A percentile compares a stretch with the other conserved stretches of the same genome.
Evolutionary conservation across 2,329 filamentous ascomycete genomes (phyloP).

Genomic region (Colletotrichum karsti): DNA sequence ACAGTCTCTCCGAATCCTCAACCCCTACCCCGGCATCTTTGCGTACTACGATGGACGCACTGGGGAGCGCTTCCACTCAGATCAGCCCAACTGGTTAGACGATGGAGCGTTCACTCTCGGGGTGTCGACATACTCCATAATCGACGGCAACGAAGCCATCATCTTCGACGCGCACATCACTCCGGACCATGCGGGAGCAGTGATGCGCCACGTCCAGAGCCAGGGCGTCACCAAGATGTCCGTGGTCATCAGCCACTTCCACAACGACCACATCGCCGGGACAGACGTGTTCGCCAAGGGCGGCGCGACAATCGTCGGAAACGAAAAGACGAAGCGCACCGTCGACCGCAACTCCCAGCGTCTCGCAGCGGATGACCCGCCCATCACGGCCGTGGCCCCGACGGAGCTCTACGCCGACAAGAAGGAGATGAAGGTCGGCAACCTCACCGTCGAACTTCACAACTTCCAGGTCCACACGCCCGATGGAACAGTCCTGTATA

Average conservation of each 20-base stretch:
- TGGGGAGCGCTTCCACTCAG: conserved; percentile 27
- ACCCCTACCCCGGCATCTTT: conserved; percentile 25
- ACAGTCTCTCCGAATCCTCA: conserved; percentile 19
- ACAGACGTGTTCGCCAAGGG: conserved; percentile 21
- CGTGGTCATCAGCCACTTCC: conserved; percentile 25
- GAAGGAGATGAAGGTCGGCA: conserved; percentile 13
- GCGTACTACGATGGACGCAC: conserved; percentile 30
- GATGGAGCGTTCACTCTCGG: conserved; percentile 29
- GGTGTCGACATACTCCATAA: conserved; percentile 26
- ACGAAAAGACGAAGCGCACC: conserved; percentile 5
- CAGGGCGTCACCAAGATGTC: conserved; percentile 20
- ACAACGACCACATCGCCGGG: conserved; percentile 24
- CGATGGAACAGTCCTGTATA: conserved; percentile 19
- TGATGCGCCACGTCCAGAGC: conserved; percentile 26
- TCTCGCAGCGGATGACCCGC: conserved; percentile 18
- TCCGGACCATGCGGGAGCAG: conserved; percentile 24
- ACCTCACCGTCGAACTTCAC: conserved; percentile 18
- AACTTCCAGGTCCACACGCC: conserved; percentile 24
- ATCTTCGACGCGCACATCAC: conserved; percentile 30
- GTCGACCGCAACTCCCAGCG: conserved; percentile 4
- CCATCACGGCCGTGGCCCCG: conserved; percentile 17
- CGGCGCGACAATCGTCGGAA: conserved; percentile 18
- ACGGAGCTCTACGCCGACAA: conserved; percentile 13
- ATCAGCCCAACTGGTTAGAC: conserved; percentile 30
- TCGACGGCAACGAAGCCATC: conserved; percentile 27